Evolutionary conservation across 2,329 filamentous ascomycete species (phyloP).

Genomic region (Pseudogymnoascus destructans): DNA sequence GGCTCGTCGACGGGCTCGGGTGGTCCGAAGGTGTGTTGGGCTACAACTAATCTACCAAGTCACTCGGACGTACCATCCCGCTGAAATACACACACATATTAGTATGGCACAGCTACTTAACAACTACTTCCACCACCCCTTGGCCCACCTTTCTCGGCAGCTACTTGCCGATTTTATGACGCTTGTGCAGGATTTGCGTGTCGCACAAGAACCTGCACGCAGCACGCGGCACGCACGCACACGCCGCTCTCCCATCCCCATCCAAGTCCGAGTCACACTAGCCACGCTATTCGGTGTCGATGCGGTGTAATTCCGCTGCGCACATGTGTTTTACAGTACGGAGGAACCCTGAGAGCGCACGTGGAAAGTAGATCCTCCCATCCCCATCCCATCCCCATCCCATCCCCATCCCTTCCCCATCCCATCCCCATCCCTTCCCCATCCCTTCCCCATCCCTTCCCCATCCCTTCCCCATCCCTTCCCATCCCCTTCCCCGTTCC

Average conservation of each 20-base stretch:
- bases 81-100: not conserved
- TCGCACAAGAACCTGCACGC: not conserved
- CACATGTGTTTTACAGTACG: not conserved
- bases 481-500: not conserved
- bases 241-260: not conserved
- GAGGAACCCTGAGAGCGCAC: no score
- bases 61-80: not conserved
- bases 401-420: no score
- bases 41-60: not conserved
- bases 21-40: not conserved
- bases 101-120: not conserved
- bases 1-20: not conserved
- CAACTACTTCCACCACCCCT: not conserved
- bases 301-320: not conserved
- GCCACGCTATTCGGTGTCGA: not conserved
- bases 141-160: not conserved
- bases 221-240: not conserved
- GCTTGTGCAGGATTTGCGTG: not conserved
- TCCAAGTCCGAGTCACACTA: no score
- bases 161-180: not conserved
- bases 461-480: not conserved
- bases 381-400: not conserved
- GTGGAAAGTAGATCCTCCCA: not conserved
- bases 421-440: not conserved
- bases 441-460: not conserved